Conservation (phyloP, 2,329 filamentous ascomycete species). For the Beauveria pseudobassiana region DNA sequence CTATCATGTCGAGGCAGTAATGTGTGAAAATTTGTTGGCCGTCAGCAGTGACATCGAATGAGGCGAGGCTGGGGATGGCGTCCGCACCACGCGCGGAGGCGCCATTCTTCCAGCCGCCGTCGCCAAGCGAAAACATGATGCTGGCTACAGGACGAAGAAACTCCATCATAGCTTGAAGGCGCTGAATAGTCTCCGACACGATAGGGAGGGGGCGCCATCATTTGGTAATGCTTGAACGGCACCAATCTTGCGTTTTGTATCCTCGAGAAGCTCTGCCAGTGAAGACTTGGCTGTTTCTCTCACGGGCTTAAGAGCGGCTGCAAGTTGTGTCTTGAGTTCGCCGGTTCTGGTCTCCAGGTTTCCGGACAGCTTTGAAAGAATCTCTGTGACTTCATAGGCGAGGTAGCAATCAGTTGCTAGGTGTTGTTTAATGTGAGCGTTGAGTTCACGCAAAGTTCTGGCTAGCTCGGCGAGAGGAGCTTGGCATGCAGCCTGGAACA, state of each 20-base stretch:
- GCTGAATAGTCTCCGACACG: slow-evolving; percentile 76
- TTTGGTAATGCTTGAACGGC: slow-evolving; percentile 60
- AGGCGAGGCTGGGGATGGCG: slow-evolving; percentile 61
- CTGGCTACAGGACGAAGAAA: slow-evolving; percentile 82
- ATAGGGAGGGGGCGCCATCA: slow-evolving; percentile 71
- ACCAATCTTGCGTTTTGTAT: slow-evolving; percentile 64
- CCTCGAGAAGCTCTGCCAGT: slow-evolving; percentile 73
- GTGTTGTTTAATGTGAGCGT: slow-evolving; percentile 80
- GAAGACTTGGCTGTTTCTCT: slow-evolving; percentile 88
- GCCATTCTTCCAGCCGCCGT: slow-evolving; percentile 73
- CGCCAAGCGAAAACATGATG: slow-evolving; percentile 85
- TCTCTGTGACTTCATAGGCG: slow-evolving; percentile 90
- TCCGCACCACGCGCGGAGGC: slow-evolving; percentile 51
- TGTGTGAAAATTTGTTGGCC: slow-evolving; percentile 81
- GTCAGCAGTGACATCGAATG: slow-evolving; percentile 84
- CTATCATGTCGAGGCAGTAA: slow-evolving; percentile 84
- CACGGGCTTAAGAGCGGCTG: slow-evolving; percentile 80
- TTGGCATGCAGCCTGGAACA: slow-evolving; percentile 74
- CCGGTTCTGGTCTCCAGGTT: slow-evolving; percentile 76
- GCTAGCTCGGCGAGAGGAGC: slow-evolving; percentile 72
- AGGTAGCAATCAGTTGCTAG: slow-evolving; percentile 88
- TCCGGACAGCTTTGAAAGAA: slow-evolving; percentile 72
- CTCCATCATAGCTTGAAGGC: slow-evolving; percentile 77
- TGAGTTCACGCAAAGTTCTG: slow-evolving; percentile 80
- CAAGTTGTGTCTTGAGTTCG: slow-evolving; percentile 74